Base-by-base conservation (phyloP, 192 early-diverging fungal species). In the Fimicolochytrium jonesii region DNA sequence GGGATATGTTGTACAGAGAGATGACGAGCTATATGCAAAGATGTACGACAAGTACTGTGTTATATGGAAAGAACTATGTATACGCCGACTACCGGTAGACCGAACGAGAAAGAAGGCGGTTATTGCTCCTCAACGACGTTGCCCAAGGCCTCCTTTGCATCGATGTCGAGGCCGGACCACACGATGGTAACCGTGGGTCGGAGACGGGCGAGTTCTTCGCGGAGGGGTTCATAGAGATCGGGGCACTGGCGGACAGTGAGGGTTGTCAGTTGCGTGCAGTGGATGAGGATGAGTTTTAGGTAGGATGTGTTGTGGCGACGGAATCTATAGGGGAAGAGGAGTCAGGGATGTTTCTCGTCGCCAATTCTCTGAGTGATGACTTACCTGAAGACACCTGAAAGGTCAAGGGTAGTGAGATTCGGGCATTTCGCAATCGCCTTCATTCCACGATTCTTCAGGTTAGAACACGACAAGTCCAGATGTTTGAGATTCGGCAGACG, bases 311-410 rank as follows among this genome's bases (percentile, higher is more conserved):
- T 28, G 30, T 51, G 20, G 30, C 60, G 60, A 7, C 36, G 17
- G 47, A 62, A 51, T 52, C 48, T 50, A 29, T 22, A 22, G 10
- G 22, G 20, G 45, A 22, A 30, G 30, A 30, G 28, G 3, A 50
- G n/a, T n/a, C n/a, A 4, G 26, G 25, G 28, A 6, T 15, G 30
- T 4, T 17, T 47, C 22, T 47, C 9, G 6, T 6, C 6, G 22
- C 11, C 6, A 47, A 9, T 47, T n/a, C 45, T 7, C 45, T 47
- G 20, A 22, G 45, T 7, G 9, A 22, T 9, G 22, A 39, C 48
- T 17, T 50, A 50, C 48, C 60, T 28, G 29, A 64, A 55, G 39
- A 55, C 44, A 15, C 62, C 62, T 17, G 62, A 64, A 25, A 64
- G 22, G 41, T 64, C 62, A 23, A 64, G 52, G 25, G n/a, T 20